Conservation (phyloP, 2,329 filamentous ascomycete species). For the Xylaria sp. region DNA sequence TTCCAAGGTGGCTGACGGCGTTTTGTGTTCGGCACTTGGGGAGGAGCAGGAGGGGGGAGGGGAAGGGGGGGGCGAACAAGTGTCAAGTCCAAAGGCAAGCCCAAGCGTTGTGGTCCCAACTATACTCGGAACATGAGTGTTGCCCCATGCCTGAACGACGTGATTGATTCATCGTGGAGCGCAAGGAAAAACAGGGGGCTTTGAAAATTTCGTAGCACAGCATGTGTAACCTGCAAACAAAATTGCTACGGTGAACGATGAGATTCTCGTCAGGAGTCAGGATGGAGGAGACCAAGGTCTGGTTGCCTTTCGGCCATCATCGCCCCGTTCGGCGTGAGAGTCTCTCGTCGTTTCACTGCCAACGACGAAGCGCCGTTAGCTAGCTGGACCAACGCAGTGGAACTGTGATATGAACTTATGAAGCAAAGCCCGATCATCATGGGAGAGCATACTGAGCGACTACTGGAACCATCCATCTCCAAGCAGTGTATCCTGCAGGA, state of each 20-base stretch:
- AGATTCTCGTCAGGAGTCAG: background rate
- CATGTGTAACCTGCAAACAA: background rate
- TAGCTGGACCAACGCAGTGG: conserved; percentile 2
- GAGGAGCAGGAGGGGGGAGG: too few species aligned
- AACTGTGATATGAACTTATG: conserved; percentile 1
- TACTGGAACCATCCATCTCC: background rate
- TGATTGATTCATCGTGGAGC: background rate
- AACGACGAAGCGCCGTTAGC: background rate
- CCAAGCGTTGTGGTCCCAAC: too few species aligned
- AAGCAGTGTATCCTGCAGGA: background rate
- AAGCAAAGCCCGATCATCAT: background rate
- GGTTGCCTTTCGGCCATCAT: background rate
- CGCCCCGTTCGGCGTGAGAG: background rate
- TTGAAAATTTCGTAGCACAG: conserved; percentile 1
- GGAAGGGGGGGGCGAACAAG: too few species aligned
- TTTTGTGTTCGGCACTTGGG: too few species aligned
- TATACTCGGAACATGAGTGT: too few species aligned
- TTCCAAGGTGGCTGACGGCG: too few species aligned
- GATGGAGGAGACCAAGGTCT: too few species aligned
- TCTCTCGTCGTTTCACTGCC: background rate
- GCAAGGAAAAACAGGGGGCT: background rate
- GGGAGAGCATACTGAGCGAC: background rate
- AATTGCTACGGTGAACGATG: conserved; percentile 1
- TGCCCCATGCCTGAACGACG: background rate
- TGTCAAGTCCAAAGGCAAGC: too few species aligned